phyloP scores from a whole-genome alignment of 116 monocot genomes.

The Cymodocea nodosa region DNA sequence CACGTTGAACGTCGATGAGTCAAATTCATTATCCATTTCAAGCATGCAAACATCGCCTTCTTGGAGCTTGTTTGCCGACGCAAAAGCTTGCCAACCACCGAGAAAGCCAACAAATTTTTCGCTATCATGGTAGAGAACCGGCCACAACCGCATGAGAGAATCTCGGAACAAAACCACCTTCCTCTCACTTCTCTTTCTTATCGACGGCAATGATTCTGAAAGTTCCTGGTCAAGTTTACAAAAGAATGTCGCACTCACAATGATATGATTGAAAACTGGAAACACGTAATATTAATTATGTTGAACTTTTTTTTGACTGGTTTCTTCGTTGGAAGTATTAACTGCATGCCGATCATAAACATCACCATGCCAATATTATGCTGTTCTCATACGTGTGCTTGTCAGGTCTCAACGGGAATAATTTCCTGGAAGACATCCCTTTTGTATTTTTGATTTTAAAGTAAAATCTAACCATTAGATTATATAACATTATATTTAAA shows the following conservation, averaged over 20 bases:
- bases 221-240: slow-evolving; percentile 13
- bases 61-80: slow-evolving; percentile 7
- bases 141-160: slow-evolving; percentile 19
- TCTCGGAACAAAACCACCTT: slow-evolving; percentile 28
- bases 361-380: too few relatives aligned
- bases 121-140: slow-evolving; percentile 23
- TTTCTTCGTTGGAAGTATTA: too few relatives aligned
- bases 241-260: not conserved
- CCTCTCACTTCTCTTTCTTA: slow-evolving; percentile 4
- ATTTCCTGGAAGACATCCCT: too few relatives aligned
- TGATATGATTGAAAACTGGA: not conserved
- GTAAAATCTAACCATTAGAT: too few relatives aligned
- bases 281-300: not conserved
- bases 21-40: not conserved
- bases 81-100: slow-evolving; percentile 27
- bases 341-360: too few relatives aligned
- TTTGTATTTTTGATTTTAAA: too few relatives aligned
- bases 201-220: slow-evolving; percentile 8
- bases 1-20: slow-evolving; percentile 7
- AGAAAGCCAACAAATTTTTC: slow-evolving; percentile 19
- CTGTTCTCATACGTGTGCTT: too few relatives aligned
- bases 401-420: too few relatives aligned
- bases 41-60: slow-evolving; percentile 21
- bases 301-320: not conserved
- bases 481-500: too few relatives aligned